Evolutionary conservation across 2,329 filamentous ascomycete genomes (phyloP).

Genomic region (Pyricularia sp.): DNA sequence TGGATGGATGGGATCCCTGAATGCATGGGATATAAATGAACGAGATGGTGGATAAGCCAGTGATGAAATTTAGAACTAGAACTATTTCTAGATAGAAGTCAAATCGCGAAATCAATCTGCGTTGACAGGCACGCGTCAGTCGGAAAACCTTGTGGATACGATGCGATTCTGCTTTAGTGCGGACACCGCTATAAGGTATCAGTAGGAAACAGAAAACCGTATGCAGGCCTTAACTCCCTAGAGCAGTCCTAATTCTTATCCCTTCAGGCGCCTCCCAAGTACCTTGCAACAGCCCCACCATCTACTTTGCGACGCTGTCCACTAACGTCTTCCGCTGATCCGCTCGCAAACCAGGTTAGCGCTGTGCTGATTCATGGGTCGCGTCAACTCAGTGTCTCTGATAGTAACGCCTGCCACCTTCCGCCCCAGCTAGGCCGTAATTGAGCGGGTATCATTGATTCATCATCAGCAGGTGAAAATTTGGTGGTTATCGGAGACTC

Average conservation of each 20-base stretch:
- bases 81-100: too few species aligned
- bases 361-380: neutral
- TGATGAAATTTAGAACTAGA: too few species aligned
- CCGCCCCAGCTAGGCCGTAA: neutral
- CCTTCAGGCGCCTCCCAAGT: neutral
- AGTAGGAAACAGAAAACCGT: neutral
- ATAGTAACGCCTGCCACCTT: neutral
- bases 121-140: neutral
- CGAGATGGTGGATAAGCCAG: neutral
- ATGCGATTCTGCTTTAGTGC: neutral
- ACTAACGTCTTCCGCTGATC: neutral
- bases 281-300: neutral
- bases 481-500: conserved; percentile 10
- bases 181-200: too few species aligned
- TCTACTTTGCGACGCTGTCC: neutral
- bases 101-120: neutral
- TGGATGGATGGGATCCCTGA: neutral
- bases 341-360: neutral
- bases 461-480: conserved; percentile 13
- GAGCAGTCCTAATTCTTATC: neutral
- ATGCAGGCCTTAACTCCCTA: neutral
- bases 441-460: conserved; percentile 10
- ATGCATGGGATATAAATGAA: neutral
- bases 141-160: neutral
- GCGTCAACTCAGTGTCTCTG: neutral